phyloP scores from a whole-genome alignment of 208 protist species.

The Strigomonas galati region DNA sequence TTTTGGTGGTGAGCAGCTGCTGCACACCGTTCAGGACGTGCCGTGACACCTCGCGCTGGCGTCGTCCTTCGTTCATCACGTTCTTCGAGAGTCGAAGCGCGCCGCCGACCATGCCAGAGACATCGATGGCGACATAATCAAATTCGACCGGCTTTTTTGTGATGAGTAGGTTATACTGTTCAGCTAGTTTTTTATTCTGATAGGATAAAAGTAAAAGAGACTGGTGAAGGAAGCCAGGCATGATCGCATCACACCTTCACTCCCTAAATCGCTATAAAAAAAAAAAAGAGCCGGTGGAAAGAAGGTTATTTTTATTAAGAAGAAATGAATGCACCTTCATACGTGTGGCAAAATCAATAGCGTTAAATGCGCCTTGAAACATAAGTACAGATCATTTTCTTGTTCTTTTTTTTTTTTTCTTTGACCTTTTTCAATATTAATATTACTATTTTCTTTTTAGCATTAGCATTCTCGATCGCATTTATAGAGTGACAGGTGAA shows the following conservation, averaged over 20 bases:
- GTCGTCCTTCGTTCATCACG: conserved; percentile 52
- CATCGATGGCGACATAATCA: conserved; percentile 81
- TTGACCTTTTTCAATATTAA: background rate
- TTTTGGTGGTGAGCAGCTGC: conserved; percentile 48
- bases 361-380: no score
- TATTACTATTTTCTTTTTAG: background rate
- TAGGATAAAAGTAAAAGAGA: background rate
- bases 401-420: conserved; percentile 10
- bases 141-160: conserved; percentile 80
- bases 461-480: no score
- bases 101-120: conserved; percentile 51
- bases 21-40: conserved; percentile 59
- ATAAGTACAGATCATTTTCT: no score
- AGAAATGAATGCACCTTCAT: no score
- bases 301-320: no score
- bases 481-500: conserved; percentile 4
- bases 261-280: background rate
- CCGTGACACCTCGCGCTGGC: conserved; percentile 55
- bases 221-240: background rate
- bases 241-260: background rate
- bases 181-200: conserved; percentile 11
- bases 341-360: no score
- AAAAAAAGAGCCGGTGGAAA: background rate
- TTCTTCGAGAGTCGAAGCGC: conserved; percentile 65
- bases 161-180: conserved; percentile 60